Evolutionary conservation across 305 asterid species (phyloP), one percentile per base, ranked within the genome.

Genomic region (Rubia tinctorum): DNA sequence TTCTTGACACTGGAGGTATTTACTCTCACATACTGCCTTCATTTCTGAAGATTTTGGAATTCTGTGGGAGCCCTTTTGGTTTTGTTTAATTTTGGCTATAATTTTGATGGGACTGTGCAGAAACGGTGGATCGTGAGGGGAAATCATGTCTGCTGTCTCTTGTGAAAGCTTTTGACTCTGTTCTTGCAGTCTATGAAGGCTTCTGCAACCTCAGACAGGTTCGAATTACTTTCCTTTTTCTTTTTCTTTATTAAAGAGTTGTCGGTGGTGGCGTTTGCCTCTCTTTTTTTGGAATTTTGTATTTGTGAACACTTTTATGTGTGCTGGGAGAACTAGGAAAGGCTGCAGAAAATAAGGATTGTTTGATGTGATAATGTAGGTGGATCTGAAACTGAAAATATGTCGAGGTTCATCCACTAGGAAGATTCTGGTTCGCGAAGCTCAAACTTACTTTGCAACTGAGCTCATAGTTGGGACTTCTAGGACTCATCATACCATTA

Each of bases 121-220:
- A 95, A 82, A 89, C 85, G 78, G 93, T 92, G 86, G 94, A 92
- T 84, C 90, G 89, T 73, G 90, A 92, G 76, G 98, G 97, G 55
- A 91, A 92, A 78, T 87, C 98, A 18, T 86, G 91, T 55, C 85
- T 95, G 76, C 84, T 92, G 18, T 87, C 98, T 11, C 85, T 95
- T 74, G 97, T 95, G 56, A 95, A 88, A 80, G 90, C 93, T 47
- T 95, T 90, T 61, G 99, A 95, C 75, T 84, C 97, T 7, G 88
- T 95, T 82, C 96, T 95, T 73, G 97, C 88, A 42, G 99, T 91
- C 67, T 95, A 92, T 69, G 96, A 90, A 81, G 97, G 97, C 39
- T 92, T 95, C 86, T 95, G 99, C 68, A 95, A 95, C 82, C 88
- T 95, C 63, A 95, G 89, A 79, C 97, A 95, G 98, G 98, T 91